Conservation (phyloP, 805 yeast species). For the Millerozyma miso region DNA sequence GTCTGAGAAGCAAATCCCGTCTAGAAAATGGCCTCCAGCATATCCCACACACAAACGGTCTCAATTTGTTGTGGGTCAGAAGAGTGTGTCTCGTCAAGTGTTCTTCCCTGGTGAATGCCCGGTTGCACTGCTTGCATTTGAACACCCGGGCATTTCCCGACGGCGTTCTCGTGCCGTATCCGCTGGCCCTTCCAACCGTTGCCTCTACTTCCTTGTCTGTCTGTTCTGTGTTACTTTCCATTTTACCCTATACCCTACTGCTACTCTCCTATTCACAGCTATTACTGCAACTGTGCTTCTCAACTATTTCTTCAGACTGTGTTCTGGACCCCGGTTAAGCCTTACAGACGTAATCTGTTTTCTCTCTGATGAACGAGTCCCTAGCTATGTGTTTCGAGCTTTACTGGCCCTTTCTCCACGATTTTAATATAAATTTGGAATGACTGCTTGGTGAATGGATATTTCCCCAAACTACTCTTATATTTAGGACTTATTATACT, state of each 20-base stretch:
- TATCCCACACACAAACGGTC: constrained; percentile 43
- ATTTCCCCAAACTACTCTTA: not conserved
- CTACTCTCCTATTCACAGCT: not conserved
- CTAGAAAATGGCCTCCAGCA: constrained; percentile 41
- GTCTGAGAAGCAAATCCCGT: constrained; percentile 39
- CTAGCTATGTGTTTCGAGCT: no score
- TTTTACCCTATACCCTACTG: not conserved
- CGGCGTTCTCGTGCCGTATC: constrained; percentile 40
- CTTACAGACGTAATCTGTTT: no score
- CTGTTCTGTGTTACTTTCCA: not conserved
- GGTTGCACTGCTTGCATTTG: constrained; percentile 37
- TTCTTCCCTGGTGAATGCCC: constrained; percentile 46
- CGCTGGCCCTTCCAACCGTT: constrained; percentile 2
- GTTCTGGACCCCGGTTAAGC: not conserved
- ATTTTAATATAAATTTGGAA: not conserved
- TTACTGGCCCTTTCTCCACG: not conserved
- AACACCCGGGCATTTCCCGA: constrained; percentile 41
- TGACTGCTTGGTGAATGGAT: not conserved
- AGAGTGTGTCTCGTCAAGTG: constrained; percentile 40
- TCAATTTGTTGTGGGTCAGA: constrained; percentile 41
- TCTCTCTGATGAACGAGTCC: no score
- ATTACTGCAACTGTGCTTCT: not conserved
- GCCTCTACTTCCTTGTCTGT: not conserved
- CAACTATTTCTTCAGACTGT: not conserved
- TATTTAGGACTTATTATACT: not conserved